phyloP scores from a whole-genome alignment of 768 basidiomycete species.

The Termitomyces sp. region DNA sequence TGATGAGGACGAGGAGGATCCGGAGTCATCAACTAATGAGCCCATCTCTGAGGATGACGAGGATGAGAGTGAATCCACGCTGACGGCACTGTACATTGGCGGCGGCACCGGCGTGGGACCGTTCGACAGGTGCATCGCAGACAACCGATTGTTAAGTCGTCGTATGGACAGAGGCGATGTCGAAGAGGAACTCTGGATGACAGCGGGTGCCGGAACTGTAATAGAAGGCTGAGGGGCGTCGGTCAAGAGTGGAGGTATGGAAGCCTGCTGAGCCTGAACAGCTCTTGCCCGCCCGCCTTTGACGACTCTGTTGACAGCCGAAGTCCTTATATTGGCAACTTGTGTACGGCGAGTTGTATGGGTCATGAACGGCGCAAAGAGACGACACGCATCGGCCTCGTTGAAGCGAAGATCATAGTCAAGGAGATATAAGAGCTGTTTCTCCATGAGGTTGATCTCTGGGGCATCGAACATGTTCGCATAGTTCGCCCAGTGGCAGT shows the following conservation, averaged over 20 bases:
- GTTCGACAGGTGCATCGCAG: constrained; percentile 34
- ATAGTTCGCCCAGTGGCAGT: constrained; percentile 87
- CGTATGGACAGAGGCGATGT: constrained; percentile 52
- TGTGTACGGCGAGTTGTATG: constrained; percentile 14
- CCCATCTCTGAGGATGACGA: constrained; percentile 53
- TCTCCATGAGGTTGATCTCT: constrained; percentile 96
- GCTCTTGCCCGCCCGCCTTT: constrained; percentile 48
- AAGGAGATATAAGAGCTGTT: constrained; percentile 87
- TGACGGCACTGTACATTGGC: constrained; percentile 39
- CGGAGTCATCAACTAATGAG: constrained; percentile 59
- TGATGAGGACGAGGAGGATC: constrained; percentile 53
- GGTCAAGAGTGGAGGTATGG: constrained; percentile 36
- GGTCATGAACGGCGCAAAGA: constrained; percentile 68
- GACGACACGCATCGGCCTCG: constrained; percentile 70
- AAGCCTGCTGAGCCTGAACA: constrained; percentile 37
- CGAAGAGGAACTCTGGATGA: constrained; percentile 32
- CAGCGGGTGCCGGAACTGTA: constrained; percentile 27
- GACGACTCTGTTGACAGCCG: constrained; percentile 48
- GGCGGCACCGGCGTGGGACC: constrained; percentile 19
- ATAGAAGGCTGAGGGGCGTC: constrained; percentile 31
- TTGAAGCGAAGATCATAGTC: constrained; percentile 90
- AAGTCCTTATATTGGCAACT: constrained; percentile 36
- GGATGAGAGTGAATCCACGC: constrained; percentile 33
- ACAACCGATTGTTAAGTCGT: constrained; percentile 39
- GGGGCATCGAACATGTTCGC: constrained; percentile 66